Conservation (phyloP, 2,329 filamentous ascomycete species). For the Clathrospora elynae region DNA sequence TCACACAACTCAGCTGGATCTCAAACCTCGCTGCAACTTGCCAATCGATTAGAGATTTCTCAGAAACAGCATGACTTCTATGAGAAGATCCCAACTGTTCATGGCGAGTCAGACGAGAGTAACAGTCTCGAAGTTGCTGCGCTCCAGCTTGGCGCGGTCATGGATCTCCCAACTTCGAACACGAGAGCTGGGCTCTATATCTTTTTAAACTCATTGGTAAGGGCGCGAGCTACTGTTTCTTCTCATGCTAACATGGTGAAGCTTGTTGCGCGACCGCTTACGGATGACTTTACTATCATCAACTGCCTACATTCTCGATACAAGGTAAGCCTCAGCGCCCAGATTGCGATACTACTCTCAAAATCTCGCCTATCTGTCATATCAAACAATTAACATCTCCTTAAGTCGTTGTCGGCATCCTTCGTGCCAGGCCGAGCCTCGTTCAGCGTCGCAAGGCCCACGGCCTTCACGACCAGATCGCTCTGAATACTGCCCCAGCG, state of each 20-base stretch:
- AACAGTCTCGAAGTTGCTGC: conserved; percentile 50
- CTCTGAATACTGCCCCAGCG: too few relatives aligned
- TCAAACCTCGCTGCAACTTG: conserved; percentile 59
- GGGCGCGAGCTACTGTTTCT: conserved; percentile 30
- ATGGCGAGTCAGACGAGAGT: conserved; percentile 49
- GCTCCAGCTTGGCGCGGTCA: conserved; percentile 60
- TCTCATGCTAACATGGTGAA: conserved; percentile 51
- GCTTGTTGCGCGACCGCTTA: conserved; percentile 79
- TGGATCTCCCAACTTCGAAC: conserved; percentile 72
- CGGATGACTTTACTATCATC: conserved; percentile 80
- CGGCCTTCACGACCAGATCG: too few relatives aligned
- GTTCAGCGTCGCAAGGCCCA: too few relatives aligned
- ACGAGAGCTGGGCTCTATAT: conserved; percentile 83
- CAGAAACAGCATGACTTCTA: conserved; percentile 52
- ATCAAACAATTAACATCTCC: too few relatives aligned
- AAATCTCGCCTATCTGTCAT: too few relatives aligned
- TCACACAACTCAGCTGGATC: conserved; percentile 58
- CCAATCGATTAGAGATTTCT: conserved; percentile 46
- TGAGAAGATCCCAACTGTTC: conserved; percentile 50
- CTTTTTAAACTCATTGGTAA: conserved; percentile 79
- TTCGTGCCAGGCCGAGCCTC: too few relatives aligned
- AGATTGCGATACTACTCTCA: too few relatives aligned
- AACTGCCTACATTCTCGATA: conserved; percentile 85
- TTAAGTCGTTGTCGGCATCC: too few relatives aligned
- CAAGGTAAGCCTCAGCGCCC: conserved; percentile 58